phyloP scores from a whole-genome alignment of 169 alveolate species.

The Eimeria acervulina region DNA sequence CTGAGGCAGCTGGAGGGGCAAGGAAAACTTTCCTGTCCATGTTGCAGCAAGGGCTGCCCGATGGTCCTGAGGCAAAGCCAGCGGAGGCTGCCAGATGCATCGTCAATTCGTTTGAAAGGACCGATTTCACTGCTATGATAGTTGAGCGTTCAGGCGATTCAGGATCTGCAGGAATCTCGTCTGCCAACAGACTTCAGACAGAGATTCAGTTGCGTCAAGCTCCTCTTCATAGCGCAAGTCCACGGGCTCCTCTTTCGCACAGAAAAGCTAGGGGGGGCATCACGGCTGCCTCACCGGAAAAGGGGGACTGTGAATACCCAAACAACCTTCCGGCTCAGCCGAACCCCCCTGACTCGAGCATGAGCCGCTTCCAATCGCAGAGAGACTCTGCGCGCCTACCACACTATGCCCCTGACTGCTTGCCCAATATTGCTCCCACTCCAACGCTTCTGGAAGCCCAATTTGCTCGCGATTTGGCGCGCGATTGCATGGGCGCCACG shows the following conservation, averaged over 20 bases:
- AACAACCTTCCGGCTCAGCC: background rate
- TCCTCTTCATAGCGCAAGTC: slow-evolving; percentile 43
- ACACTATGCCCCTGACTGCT: background rate
- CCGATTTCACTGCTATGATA: background rate
- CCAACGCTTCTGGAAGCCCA: slow-evolving; percentile 73
- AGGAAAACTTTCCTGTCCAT: slow-evolving; percentile 13
- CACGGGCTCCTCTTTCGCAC: background rate
- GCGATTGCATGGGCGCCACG: slow-evolving; percentile 19
- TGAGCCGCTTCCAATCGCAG: background rate
- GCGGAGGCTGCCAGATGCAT: background rate
- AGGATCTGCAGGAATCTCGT: background rate
- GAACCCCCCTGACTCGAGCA: background rate
- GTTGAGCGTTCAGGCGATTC: background rate
- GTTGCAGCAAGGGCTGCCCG: slow-evolving; percentile 39
- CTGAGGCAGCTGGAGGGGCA: background rate
- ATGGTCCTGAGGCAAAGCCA: background rate
- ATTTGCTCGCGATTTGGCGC: slow-evolving; percentile 71
- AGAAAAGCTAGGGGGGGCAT: background rate
- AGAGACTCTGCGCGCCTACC: background rate
- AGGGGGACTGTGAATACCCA: background rate
- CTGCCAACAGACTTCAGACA: background rate
- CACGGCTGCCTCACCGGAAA: background rate
- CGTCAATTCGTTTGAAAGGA: background rate
- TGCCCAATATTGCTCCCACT: background rate
- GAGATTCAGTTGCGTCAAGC: background rate